phyloP scores from a whole-genome alignment of 129 eudicot species.

The Solidago caesia region DNA sequence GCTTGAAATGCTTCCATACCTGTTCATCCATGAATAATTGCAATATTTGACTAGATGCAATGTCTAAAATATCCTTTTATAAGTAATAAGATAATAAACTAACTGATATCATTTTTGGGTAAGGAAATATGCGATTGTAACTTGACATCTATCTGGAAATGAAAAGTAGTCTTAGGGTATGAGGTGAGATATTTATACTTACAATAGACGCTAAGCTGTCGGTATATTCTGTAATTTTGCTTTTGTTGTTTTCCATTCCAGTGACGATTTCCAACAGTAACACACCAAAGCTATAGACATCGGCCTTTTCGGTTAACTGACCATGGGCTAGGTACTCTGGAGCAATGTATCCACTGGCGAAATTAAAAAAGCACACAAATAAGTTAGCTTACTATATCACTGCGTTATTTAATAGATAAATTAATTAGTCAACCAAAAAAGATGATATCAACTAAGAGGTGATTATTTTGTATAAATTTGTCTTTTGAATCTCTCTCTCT shows the following conservation, averaged over 20 bases:
- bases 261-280: constrained; percentile 64
- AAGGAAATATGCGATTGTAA: too few relatives aligned
- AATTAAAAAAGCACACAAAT: neutral
- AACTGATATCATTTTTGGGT: too few relatives aligned
- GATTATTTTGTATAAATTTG: too few relatives aligned
- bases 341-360: constrained; percentile 67
- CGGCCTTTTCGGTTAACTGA: constrained; percentile 72
- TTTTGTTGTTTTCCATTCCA: constrained; percentile 59
- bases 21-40: constrained; percentile 23
- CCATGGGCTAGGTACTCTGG: constrained; percentile 84
- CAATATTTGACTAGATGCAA: neutral
- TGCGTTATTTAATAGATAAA: too few relatives aligned
- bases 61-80: neutral
- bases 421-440: too few relatives aligned
- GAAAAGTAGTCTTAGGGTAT: neutral
- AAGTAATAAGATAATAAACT: too few relatives aligned
- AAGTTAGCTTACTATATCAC: neutral
- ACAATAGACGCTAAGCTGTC: constrained; percentile 59
- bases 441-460: too few relatives aligned
- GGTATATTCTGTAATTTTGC: constrained; percentile 47
- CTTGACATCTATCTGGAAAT: neutral
- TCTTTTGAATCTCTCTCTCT: too few relatives aligned
- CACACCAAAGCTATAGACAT: constrained; percentile 76
- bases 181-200: constrained; percentile 26
- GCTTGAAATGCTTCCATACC: constrained; percentile 81